These are phyloP conservation scores for Wilcoxina mikolae DNA, from an alignment of 495 filamentous ascomycete genomes.

Conservation along the genomic window DNA sequence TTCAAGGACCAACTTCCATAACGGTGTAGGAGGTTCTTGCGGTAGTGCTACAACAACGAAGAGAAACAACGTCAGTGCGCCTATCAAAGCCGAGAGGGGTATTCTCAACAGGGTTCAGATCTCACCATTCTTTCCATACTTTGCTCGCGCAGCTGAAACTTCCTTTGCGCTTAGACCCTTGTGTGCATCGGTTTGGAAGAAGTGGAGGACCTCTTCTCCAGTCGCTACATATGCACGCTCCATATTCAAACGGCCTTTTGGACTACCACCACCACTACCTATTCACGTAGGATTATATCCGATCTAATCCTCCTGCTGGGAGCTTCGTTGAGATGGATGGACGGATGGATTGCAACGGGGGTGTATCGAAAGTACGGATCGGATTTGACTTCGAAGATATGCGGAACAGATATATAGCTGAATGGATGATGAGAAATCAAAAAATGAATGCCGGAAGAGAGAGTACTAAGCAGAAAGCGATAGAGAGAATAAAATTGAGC, in stretches of 20 bases:
- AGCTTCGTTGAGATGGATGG: not conserved
- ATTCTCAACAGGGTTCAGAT: constrained; percentile 6
- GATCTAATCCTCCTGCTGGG: not conserved
- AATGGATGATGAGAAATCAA: no score
- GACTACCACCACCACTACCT: constrained; percentile 52
- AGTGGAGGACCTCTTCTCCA: constrained; percentile 50
- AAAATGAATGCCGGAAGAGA: no score
- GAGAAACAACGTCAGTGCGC: constrained; percentile 13
- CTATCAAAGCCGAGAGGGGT: constrained; percentile 6
- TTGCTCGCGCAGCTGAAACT: constrained; percentile 45
- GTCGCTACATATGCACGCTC: constrained; percentile 63
- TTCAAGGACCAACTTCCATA: constrained; percentile 92
- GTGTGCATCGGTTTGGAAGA: constrained; percentile 52
- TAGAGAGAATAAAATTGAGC: no score
- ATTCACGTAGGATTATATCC: not conserved
- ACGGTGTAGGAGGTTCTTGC: constrained; percentile 90
- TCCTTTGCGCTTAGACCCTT: constrained; percentile 57
- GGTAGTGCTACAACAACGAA: constrained; percentile 62
- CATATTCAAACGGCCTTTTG: constrained; percentile 48
- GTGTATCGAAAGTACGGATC: not conserved
- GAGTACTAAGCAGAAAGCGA: no score
- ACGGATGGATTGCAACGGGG: not conserved
- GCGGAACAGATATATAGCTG: no score
- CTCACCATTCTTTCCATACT: constrained; percentile 78
- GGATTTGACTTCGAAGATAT: not conserved